Evolutionary conservation across 169 alveolate genomes (phyloP), one percentile per base, ranked within the genome.

Genomic region (Pseudocohnilembus persalinus): DNA sequence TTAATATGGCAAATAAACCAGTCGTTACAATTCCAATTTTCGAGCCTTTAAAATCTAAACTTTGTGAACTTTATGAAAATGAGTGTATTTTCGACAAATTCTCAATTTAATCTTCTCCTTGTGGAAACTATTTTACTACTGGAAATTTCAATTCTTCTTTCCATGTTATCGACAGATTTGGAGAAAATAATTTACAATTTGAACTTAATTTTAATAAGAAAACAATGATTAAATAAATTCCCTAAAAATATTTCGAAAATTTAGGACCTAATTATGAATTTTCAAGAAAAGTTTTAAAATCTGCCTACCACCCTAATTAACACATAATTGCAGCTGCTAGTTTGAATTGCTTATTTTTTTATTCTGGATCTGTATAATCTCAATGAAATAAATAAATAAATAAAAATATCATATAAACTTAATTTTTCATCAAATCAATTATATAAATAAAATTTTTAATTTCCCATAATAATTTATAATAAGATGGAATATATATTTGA

Each of bases 61-160:
- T 92, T 4, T 92, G 95, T 64, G 95, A 92, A 35, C 80, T 89
- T n/a, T 92, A 92, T 76, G 95, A 92, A 77, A 83, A 85, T 64
- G 95, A 92, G 75, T 81, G 90, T 29, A 89, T 92, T 27, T 92
- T 92, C 80, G 95, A 92, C 76, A 92, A 92, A 34, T 92, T 92
- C 77, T 85, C 88, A 6, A 72, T 92, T 24, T 72, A 83, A 15
- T 82, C 87, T n/a, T 83, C 92, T 24, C 92, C 91, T 27, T 88
- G 85, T 72, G 73, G 91, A 25, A 80, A 81, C 73, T 65, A 80
- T 29, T 83, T 92, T n/a, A 75, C 89, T 0, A 89, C 95, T 35
- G 95, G 95, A 16, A 81, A 88, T 29, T 92, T 89, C 79, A 92
- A 92, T 65, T 73, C 87, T 30, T 84, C 90, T 29, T 89, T 84